Evolutionary conservation across 2,329 filamentous ascomycete species (phyloP), one percentile per base, ranked within the genome.

Genomic region (Myriangium duriaei): DNA sequence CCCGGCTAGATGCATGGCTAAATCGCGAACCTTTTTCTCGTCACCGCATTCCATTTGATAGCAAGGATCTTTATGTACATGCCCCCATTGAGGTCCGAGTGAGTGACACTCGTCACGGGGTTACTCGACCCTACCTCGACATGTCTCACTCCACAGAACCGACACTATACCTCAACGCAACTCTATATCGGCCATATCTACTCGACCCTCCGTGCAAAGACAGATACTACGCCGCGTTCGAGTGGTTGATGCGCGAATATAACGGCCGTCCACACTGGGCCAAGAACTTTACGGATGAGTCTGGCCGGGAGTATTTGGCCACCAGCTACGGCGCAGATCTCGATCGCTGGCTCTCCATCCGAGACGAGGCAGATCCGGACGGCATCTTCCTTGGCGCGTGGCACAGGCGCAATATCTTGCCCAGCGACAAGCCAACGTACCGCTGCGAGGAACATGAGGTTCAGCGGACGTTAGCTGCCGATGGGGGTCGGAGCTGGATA

Each of bases 81-180:
- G 82, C 81, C n/a, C 86, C 86, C 0, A 74, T 94, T 45, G 86
- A 94, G 63, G 86, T 94, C n/a, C 79, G 86, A 34, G 79, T 92
- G 29, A 75, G 78, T 41, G 79, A 92, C 53, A 83, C 81, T 5
- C 42, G 42, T 64, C 62, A 39, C 26, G 55, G 61, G 5, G 59
- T 59, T 5, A 67, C 70, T 7, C 67, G 74, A 11, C 76, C 79
- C 0, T 79, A 70, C 54, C 68, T 94, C 10, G 86, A 93, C 56
- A 81, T 81, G 5, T 85, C 81, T 0, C 67, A 62, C 45, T 56
- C 62, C 2, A 67, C 79, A 42, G 79, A 74, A 1, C 81, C 85
- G 5, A 87, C 83, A 0, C 66, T 94, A 1, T 94, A 92, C 57
- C 74, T 94, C 41, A 94, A 94, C 51, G 85, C 86, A 13, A 93